phyloP scores from a whole-genome alignment of 148 eudicot species.

The Rhododendron ovatum region DNA sequence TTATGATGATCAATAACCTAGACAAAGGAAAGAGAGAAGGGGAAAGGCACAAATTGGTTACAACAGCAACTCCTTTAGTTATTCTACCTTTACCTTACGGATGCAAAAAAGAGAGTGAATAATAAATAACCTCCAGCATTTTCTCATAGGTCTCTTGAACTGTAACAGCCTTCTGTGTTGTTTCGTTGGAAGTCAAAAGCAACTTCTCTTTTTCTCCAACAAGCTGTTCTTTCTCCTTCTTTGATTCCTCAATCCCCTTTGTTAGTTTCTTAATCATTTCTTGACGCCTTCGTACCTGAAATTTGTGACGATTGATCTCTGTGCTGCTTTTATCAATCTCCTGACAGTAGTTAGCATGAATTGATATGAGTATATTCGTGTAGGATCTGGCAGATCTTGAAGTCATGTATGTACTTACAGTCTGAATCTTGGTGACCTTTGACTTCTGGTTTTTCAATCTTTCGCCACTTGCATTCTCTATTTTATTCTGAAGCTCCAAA shows the following conservation, averaged over 20 bases:
- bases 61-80: not conserved
- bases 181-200: slow-evolving; percentile 55
- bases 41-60: not conserved
- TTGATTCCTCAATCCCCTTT: slow-evolving; percentile 82
- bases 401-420: slow-evolving; percentile 51
- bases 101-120: not conserved
- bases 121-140: slow-evolving; percentile 54
- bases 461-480: slow-evolving; percentile 97
- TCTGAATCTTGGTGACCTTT: slow-evolving; percentile 72
- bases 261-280: slow-evolving; percentile 71
- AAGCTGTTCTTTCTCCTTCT: slow-evolving; percentile 67
- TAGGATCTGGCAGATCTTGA: not conserved
- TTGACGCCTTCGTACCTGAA: slow-evolving; percentile 82
- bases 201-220: slow-evolving; percentile 53
- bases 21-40: not conserved
- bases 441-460: slow-evolving; percentile 67
- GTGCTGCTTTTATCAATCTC: slow-evolving; percentile 81
- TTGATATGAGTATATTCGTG: too few species aligned
- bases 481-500: slow-evolving; percentile 71
- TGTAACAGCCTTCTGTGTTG: slow-evolving; percentile 66
- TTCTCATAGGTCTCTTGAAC: slow-evolving; percentile 78
- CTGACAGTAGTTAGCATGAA: slow-evolving; percentile 21
- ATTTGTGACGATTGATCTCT: slow-evolving; percentile 87
- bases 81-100: not conserved
- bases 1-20: slow-evolving; percentile 82